Percentiles rank a stretch among this genome's conserved stretches.
Conservation (phyloP, 1,284 basidiomycete genomes). For the Fomitopsis schrenkii region DNA sequence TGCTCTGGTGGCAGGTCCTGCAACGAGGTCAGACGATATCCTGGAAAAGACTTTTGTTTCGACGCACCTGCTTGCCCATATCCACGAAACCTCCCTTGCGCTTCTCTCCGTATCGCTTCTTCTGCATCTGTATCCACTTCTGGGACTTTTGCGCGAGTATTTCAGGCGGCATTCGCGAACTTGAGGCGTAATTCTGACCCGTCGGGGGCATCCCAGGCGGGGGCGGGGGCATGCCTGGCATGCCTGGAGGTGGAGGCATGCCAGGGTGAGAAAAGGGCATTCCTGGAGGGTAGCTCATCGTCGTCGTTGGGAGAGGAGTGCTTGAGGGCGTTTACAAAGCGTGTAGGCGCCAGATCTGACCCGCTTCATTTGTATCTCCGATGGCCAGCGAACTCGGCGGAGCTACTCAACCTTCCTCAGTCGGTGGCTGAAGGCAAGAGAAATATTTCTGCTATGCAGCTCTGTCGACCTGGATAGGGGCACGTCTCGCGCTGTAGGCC, state of each 20-base stretch:
- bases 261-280: slow-evolving; percentile 45
- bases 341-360: neutral
- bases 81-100: slow-evolving; percentile 86
- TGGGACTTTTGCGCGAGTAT: slow-evolving; percentile 81
- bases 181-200: slow-evolving; percentile 36
- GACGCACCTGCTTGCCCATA: slow-evolving; percentile 85
- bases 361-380: neutral
- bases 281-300: slow-evolving; percentile 30
- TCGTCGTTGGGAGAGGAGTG: slow-evolving; percentile 20
- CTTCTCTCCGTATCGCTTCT: slow-evolving; percentile 86
- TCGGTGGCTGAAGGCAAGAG: no score
- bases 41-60: neutral
- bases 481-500: no score
- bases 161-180: slow-evolving; percentile 71
- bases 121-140: slow-evolving; percentile 94
- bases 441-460: no score
- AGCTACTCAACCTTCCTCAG: neutral
- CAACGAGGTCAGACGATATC: neutral
- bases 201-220: slow-evolving; percentile 12
- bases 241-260: slow-evolving; percentile 49
- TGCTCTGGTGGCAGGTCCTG: slow-evolving; percentile 91
- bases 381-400: neutral
- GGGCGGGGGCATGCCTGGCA: slow-evolving; percentile 25
- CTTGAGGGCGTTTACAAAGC: slow-evolving; percentile 5
- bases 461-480: no score